A percentile compares a stretch with the other conserved stretches of the same genome.
Evolutionary conservation across 2,329 filamentous ascomycete genomes (phyloP).

Genomic region (Coniella vitis): DNA sequence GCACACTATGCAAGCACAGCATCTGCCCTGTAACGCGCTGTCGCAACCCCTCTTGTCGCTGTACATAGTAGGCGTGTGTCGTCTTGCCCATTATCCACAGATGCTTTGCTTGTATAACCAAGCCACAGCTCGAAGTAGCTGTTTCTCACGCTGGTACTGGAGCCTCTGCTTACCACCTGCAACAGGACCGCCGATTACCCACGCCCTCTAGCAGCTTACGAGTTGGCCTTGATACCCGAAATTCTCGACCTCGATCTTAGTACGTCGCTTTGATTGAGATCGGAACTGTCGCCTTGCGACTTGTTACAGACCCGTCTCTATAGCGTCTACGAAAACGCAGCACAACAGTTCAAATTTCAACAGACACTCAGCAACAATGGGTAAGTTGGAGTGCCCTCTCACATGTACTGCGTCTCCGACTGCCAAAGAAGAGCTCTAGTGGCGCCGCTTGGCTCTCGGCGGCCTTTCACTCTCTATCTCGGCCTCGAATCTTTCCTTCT

Average conservation of each 20-base stretch:
- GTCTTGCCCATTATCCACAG: background rate
- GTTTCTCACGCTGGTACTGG: background rate
- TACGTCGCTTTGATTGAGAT: too few species aligned
- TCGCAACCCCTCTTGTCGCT: background rate
- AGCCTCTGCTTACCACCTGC: conserved; percentile 1
- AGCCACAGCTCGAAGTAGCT: background rate
- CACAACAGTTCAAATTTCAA: background rate
- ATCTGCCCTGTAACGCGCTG: conserved; percentile 2
- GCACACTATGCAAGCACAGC: background rate
- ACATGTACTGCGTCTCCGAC: background rate
- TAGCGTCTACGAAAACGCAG: too few species aligned
- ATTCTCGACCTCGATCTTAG: background rate
- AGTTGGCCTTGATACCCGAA: background rate
- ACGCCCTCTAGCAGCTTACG: background rate
- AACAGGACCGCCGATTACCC: background rate
- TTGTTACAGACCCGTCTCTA: too few species aligned
- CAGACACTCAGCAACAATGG: background rate
- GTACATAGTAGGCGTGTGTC: background rate
- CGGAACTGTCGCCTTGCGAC: too few species aligned
- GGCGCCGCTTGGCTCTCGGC: too few species aligned
- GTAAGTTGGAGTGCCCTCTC: background rate
- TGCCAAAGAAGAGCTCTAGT: too few species aligned
- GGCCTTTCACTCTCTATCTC: too few species aligned
- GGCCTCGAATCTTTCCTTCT: too few species aligned
- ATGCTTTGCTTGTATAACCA: background rate